Conservation (phyloP, 306 rosid genomes). For the Dryas octopetala region DNA sequence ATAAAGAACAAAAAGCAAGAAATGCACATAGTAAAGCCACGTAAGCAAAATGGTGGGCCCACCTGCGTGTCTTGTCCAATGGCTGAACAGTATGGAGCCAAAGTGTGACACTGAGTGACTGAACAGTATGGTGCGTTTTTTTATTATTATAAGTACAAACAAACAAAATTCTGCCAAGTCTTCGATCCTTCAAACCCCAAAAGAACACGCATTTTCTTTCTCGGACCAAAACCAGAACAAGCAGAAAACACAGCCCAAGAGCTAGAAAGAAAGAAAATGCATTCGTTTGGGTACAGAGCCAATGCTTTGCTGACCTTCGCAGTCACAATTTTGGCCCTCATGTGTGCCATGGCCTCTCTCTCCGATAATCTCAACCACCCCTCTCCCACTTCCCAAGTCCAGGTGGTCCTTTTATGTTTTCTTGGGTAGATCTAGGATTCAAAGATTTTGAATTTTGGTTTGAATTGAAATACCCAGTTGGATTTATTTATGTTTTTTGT, state of each 20-base stretch:
- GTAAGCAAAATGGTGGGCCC: background rate
- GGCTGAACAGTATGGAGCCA: conserved; percentile 4
- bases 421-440: conserved; percentile 34
- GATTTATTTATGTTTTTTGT: conserved; percentile 2
- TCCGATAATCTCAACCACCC: conserved; percentile 72
- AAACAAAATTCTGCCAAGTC: background rate
- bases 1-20: background rate
- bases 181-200: background rate
- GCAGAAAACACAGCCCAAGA: background rate
- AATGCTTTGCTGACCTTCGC: conserved; percentile 82
- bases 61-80: conserved; percentile 52
- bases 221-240: conserved; percentile 5
- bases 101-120: conserved; percentile 25
- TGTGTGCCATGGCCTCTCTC: conserved; percentile 76
- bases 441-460: background rate
- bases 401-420: conserved; percentile 53
- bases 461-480: conserved; percentile 2
- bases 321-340: conserved; percentile 73
- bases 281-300: conserved; percentile 83
- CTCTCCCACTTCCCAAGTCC: conserved; percentile 65
- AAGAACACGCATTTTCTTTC: background rate
- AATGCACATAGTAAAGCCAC: background rate
- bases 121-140: background rate
- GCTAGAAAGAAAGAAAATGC: conserved; percentile 45
- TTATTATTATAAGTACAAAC: background rate